phyloP scores from a whole-genome alignment of 2,329 filamentous ascomycete species.

The Trichoderma koningii region DNA sequence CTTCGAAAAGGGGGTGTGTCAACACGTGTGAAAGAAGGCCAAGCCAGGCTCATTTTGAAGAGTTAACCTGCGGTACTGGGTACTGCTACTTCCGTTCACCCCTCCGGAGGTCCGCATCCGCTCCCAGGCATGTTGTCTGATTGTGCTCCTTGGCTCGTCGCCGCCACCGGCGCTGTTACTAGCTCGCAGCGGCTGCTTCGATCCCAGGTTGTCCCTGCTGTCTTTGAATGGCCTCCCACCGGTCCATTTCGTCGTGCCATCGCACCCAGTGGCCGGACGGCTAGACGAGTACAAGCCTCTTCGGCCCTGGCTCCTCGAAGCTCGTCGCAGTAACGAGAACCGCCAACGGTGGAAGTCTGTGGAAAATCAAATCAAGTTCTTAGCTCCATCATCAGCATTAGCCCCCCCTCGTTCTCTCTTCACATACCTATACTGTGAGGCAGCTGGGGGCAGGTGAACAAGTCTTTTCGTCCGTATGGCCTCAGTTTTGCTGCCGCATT shows the following conservation, averaged over 20 bases:
- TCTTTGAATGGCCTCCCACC: not conserved
- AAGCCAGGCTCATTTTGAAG: not conserved
- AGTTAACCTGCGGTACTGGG: not conserved
- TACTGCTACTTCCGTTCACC: not conserved
- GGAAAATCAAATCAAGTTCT: not conserved
- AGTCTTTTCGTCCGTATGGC: not conserved
- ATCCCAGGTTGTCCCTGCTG: slow-evolving; percentile 15
- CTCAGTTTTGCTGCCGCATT: not conserved
- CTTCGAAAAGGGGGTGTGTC: not conserved
- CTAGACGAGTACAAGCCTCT: not conserved
- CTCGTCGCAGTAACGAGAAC: slow-evolving; percentile 10
- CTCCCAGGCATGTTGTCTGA: not conserved
- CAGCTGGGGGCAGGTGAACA: too few species aligned
- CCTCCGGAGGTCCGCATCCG: not conserved
- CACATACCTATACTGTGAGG: not conserved
- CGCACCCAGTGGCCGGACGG: slow-evolving; percentile 2
- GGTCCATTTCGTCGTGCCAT: not conserved
- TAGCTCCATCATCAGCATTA: not conserved
- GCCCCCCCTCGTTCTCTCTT: not conserved
- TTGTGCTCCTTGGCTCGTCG: not conserved
- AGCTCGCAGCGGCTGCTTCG: not conserved
- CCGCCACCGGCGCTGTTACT: too few species aligned
- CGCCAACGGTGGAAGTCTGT: not conserved
- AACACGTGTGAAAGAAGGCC: not conserved
- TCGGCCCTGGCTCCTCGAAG: slow-evolving; percentile 9